phyloP scores from a whole-genome alignment of 2,329 filamentous ascomycete genomes.

The Paracoccidioides lutzii region DNA sequence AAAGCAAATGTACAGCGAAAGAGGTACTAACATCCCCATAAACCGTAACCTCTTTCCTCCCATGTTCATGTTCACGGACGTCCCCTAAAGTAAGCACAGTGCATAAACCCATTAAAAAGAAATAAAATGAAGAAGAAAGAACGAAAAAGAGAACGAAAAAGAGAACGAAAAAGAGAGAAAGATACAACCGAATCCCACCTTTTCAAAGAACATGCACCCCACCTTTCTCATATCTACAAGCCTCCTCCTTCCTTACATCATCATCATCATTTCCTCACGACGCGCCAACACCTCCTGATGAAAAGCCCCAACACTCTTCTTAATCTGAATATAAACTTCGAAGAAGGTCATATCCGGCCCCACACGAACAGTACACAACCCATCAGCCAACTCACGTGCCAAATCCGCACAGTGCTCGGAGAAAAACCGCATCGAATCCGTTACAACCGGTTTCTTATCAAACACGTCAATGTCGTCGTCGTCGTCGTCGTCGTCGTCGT shows the following conservation, averaged over 20 bases:
- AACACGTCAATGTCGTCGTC: not conserved
- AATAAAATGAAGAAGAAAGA: too few relatives aligned
- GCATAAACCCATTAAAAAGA: too few relatives aligned
- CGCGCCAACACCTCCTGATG: slow-evolving; percentile 21
- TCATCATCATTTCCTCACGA: slow-evolving; percentile 8
- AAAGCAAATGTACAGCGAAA: not conserved
- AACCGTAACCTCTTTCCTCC: too few relatives aligned
- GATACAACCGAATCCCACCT: not conserved
- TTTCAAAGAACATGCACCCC: too few relatives aligned
- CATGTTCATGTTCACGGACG: too few relatives aligned
- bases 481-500: not conserved
- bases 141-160: too few relatives aligned
- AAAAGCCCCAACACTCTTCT: slow-evolving; percentile 17
- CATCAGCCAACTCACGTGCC: slow-evolving; percentile 21
- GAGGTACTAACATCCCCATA: not conserved
- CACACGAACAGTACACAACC: slow-evolving; percentile 15
- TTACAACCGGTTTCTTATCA: slow-evolving; percentile 2
- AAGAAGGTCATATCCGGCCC: slow-evolving; percentile 13
- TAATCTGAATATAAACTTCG: slow-evolving; percentile 15
- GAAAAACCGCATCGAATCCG: slow-evolving; percentile 11
- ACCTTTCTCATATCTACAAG: not conserved
- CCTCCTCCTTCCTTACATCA: not conserved
- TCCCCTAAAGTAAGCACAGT: too few relatives aligned
- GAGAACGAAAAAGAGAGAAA: too few relatives aligned
- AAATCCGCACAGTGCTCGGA: slow-evolving; percentile 17